These are phyloP conservation scores for Hygrophila difformis DNA, from an alignment of 257 asterid genomes.

Conservation along the genomic window DNA sequence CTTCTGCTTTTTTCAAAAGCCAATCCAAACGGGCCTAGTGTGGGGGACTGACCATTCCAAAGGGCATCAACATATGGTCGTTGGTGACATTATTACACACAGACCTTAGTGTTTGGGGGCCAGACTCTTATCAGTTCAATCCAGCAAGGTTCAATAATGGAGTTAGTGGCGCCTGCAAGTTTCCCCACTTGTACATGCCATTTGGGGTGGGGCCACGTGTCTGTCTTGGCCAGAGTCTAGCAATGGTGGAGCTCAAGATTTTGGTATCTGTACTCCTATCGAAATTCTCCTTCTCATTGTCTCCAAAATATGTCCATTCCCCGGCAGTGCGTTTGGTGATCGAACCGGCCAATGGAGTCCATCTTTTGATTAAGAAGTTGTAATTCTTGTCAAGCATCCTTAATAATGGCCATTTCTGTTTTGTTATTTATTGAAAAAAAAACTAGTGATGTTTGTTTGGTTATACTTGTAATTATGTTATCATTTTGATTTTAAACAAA, in stretches of 20 bases:
- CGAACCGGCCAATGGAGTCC: too few species aligned
- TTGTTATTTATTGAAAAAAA: too few species aligned
- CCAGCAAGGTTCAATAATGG: conserved; percentile 55
- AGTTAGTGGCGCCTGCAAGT: conserved; percentile 60
- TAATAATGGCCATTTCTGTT: too few species aligned
- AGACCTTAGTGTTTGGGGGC: conserved; percentile 36
- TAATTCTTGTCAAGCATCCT: too few species aligned
- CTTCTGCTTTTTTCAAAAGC: too few species aligned
- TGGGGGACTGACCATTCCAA: conserved; percentile 25
- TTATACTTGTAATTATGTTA: too few species aligned
- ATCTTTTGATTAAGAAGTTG: too few species aligned
- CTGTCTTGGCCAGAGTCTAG: conserved; percentile 70
- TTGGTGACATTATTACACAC: too few species aligned
- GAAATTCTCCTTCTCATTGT: conserved; percentile 52
- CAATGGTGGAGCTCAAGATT: conserved; percentile 64
- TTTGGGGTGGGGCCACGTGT: conserved; percentile 89
- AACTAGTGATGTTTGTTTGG: too few species aligned
- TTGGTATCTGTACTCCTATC: conserved; percentile 47
- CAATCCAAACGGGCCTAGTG: too few species aligned
- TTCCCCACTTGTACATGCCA: conserved; percentile 78
- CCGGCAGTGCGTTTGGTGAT: too few species aligned
- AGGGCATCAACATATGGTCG: conserved; percentile 34
- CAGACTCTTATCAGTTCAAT: conserved; percentile 39
- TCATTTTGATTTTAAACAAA: too few species aligned
- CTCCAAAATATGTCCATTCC: conserved; percentile 55